Evolutionary conservation across 495 filamentous ascomycete species (phyloP).

Genomic region (Astrothelium subdiscretum): DNA sequence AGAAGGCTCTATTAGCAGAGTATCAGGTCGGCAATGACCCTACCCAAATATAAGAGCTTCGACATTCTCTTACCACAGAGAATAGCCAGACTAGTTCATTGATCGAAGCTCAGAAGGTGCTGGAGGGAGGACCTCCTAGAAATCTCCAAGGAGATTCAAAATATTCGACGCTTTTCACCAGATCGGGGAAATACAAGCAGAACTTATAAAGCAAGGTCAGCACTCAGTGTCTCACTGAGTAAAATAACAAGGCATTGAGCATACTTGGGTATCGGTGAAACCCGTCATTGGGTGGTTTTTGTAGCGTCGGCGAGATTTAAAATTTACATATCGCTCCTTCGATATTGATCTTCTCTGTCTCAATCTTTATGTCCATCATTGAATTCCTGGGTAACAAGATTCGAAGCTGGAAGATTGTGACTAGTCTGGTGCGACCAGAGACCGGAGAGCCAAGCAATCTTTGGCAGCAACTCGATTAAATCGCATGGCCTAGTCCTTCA

Average conservation of each 20-base stretch:
- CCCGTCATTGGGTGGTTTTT: neutral
- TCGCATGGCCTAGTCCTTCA: slow-evolving; percentile 19
- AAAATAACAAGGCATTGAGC: neutral
- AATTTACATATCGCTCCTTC: neutral
- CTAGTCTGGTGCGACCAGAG: too few species aligned
- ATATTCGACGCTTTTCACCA: neutral
- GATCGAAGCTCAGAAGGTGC: too few species aligned
- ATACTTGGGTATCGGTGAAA: neutral
- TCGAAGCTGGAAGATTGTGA: too few species aligned
- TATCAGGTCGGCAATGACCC: too few species aligned
- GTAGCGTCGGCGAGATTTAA: neutral
- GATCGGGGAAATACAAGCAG: neutral
- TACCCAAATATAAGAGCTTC: too few species aligned
- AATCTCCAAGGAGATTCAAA: too few species aligned
- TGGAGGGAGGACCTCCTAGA: too few species aligned
- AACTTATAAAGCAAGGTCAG: neutral
- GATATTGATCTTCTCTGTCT: neutral
- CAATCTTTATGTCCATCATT: neutral
- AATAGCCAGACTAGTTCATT: too few species aligned
- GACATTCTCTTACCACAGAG: too few species aligned
- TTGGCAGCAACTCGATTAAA: neutral
- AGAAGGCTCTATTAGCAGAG: too few species aligned
- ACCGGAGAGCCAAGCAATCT: neutral
- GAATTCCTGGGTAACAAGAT: neutral
- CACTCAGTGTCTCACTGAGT: neutral